A percentile compares a stretch with the other conserved stretches of the same genome.
Conservation (phyloP, 805 yeast species). For the Starmerella geochares region DNA sequence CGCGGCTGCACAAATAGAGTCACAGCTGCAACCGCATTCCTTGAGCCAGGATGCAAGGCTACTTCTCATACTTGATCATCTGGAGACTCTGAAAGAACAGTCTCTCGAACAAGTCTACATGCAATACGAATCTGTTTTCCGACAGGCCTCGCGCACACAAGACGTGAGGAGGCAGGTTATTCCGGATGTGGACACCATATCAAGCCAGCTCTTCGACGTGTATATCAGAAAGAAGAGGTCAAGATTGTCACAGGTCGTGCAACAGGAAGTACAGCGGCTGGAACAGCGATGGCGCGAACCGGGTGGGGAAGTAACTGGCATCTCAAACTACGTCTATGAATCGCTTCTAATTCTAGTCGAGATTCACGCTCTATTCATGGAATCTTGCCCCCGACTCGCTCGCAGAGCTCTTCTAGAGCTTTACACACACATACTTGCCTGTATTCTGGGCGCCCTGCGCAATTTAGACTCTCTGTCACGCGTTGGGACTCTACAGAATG, state of each 20-base stretch:
- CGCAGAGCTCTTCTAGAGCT: constrained; percentile 39
- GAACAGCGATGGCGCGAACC: constrained; percentile 40
- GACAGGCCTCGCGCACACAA: not conserved
- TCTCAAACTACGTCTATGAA: constrained; percentile 40
- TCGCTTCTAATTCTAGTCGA: constrained; percentile 40
- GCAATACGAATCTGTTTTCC: constrained; percentile 14
- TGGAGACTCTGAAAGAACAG: constrained; percentile 38
- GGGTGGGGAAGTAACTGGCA: constrained; percentile 11
- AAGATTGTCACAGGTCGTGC: constrained; percentile 38
- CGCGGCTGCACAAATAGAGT: constrained; percentile 4
- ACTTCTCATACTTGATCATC: constrained; percentile 44
- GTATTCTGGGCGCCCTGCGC: constrained; percentile 35
- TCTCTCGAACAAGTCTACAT: constrained; percentile 39
- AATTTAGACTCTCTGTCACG: constrained; percentile 39
- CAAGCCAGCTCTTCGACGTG: constrained; percentile 39
- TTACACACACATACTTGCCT: constrained; percentile 34
- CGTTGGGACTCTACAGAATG: constrained; percentile 42
- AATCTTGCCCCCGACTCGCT: constrained; percentile 41
- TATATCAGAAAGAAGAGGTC: constrained; percentile 43
- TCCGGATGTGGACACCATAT: constrained; percentile 43
- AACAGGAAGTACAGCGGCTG: constrained; percentile 38
- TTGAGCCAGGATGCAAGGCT: constrained; percentile 43
- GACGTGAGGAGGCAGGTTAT: constrained; percentile 8
- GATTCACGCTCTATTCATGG: constrained; percentile 43
- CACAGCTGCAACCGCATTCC: constrained; percentile 35